Percentiles rank a stretch among this genome's conserved stretches.
Conservation (phyloP, 2,329 filamentous ascomycete species). For the Zelopaecilomyces penicillatus region DNA sequence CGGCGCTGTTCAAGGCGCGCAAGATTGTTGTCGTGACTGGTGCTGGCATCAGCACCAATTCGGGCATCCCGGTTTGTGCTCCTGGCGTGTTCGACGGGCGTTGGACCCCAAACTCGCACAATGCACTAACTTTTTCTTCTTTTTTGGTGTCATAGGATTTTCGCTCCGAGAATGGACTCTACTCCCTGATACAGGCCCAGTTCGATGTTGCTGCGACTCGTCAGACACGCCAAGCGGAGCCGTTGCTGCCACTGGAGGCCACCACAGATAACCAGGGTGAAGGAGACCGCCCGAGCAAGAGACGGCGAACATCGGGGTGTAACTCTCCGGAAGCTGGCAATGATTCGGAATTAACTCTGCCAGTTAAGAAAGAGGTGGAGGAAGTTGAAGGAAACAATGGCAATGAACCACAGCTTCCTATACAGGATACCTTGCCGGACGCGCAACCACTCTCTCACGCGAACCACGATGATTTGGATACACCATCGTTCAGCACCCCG, state of each 20-base stretch:
- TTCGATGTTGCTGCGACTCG: conserved; percentile 44
- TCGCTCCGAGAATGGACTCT: conserved; percentile 63
- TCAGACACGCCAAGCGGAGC: conserved; percentile 22
- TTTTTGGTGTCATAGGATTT: conserved; percentile 46
- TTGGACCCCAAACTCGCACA: neutral
- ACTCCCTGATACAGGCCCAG: conserved; percentile 62
- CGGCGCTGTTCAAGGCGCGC: conserved; percentile 53
- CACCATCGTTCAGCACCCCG: conserved; percentile 10
- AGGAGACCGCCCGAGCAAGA: conserved; percentile 21
- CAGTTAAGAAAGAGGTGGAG: conserved; percentile 15
- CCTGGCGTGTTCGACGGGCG: neutral
- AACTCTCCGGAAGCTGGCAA: conserved; percentile 8
- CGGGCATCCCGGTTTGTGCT: conserved; percentile 57
- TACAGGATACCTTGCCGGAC: conserved; percentile 10
- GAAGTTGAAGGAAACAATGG: conserved; percentile 8
- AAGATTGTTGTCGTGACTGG: conserved; percentile 67
- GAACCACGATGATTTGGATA: conserved; percentile 1
- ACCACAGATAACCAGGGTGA: conserved; percentile 17
- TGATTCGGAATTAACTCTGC: conserved; percentile 3
- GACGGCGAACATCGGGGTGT: conserved; percentile 23
- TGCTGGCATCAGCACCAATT: conserved; percentile 68
- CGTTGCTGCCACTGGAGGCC: neutral
- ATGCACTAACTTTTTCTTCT: conserved; percentile 9
- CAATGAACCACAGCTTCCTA: conserved; percentile 7
- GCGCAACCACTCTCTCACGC: conserved; percentile 1